Conservation (phyloP, 176 grass and related monocot species). For the Carex myosuroides region DNA sequence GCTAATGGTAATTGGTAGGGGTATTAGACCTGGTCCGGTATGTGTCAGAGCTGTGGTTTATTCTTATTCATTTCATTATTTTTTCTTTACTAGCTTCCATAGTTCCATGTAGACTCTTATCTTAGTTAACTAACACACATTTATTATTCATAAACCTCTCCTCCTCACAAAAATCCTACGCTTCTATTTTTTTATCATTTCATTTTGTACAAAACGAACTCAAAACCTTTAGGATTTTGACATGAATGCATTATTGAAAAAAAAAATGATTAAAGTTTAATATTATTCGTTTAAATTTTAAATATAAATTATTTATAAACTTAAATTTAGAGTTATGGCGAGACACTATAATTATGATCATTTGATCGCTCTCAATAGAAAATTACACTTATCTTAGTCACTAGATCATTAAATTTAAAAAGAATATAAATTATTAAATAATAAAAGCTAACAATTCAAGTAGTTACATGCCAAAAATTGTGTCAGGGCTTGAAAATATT, state of each 20-base stretch:
- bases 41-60: neutral
- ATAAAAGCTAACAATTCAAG: neutral
- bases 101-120: neutral
- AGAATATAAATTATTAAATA: neutral
- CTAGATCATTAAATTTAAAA: too few relatives aligned
- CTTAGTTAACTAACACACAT: conserved; percentile 21
- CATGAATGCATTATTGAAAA: too few relatives aligned
- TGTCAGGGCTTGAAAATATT: neutral
- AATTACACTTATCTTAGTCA: too few relatives aligned
- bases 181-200: neutral
- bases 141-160: neutral
- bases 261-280: too few relatives aligned
- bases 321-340: too few relatives aligned
- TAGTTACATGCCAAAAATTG: neutral
- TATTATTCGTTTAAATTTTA: too few relatives aligned
- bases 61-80: neutral
- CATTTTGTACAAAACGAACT: too few relatives aligned
- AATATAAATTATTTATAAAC: too few relatives aligned
- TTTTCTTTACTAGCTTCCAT: neutral
- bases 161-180: conserved; percentile 5
- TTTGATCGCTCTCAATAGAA: too few relatives aligned
- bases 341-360: too few relatives aligned
- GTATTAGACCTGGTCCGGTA: neutral
- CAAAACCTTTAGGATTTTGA: too few relatives aligned
- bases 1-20: too few relatives aligned